Evolutionary conservation across 108 stramenopile species (phyloP).

Genomic region (Parmales sp.): DNA sequence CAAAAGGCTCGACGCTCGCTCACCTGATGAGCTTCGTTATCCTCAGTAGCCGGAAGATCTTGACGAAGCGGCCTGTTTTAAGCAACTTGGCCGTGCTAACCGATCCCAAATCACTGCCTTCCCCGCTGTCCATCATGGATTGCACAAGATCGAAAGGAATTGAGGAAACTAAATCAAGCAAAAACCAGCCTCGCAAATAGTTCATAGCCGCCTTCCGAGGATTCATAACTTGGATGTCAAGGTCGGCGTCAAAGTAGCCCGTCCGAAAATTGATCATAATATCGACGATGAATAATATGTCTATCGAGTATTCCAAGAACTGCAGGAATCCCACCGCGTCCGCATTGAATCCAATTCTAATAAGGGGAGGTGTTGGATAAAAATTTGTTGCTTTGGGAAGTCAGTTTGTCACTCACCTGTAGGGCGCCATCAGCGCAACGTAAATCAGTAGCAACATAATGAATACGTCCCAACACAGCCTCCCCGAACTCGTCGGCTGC

Average conservation of each 20-base stretch:
- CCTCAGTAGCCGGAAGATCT: slow-evolving; percentile 15
- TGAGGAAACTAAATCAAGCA: slow-evolving; percentile 31
- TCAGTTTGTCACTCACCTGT: background rate
- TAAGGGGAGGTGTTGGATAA: background rate
- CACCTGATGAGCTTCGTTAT: slow-evolving; percentile 8
- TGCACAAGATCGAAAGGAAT: slow-evolving; percentile 25
- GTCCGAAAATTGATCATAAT: slow-evolving; percentile 35
- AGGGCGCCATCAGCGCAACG: slow-evolving; percentile 19
- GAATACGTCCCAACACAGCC: slow-evolving; percentile 1
- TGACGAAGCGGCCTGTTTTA: slow-evolving; percentile 4
- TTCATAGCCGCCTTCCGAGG: background rate
- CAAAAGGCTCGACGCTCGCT: background rate
- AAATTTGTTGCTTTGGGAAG: background rate
- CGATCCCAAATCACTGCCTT: background rate
- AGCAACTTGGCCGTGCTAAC: background rate
- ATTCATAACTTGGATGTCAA: background rate
- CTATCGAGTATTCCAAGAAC: slow-evolving; percentile 16
- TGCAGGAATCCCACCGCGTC: background rate
- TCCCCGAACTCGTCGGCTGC: background rate
- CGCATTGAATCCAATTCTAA: slow-evolving; percentile 16
- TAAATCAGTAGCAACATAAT: slow-evolving; percentile 12
- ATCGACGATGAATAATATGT: slow-evolving; percentile 30
- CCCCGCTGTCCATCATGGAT: background rate
- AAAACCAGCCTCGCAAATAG: slow-evolving; percentile 23
- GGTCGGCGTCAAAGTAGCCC: slow-evolving; percentile 21